phyloP scores from a whole-genome alignment of 495 filamentous ascomycete species.

The Apodospora peruviana region DNA sequence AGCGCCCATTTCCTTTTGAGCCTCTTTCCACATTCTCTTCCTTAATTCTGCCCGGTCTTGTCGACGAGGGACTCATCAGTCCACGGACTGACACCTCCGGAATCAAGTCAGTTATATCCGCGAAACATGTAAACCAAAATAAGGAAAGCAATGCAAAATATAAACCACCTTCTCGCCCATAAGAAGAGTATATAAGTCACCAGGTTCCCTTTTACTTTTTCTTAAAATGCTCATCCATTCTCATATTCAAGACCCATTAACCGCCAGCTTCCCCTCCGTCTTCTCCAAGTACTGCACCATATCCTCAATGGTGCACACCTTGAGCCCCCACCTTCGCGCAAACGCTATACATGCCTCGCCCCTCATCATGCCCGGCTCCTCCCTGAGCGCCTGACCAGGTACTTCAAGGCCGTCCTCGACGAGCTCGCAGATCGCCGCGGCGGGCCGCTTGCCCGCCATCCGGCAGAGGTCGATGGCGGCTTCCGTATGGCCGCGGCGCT shows the following conservation, averaged over 20 bases:
- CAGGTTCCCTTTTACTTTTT: no score
- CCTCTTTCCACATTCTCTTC: no score
- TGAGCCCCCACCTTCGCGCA: constrained; percentile 81
- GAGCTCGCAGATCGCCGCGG: constrained; percentile 79
- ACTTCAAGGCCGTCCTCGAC: constrained; percentile 72
- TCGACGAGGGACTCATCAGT: no score
- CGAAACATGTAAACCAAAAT: no score
- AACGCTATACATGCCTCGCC: constrained; percentile 86
- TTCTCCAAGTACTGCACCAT: constrained; percentile 74
- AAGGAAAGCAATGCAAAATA: no score
- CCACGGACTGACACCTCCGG: no score
- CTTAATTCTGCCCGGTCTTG: no score
- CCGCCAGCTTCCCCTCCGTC: constrained; percentile 45
- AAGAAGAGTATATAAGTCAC: no score
- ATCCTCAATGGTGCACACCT: constrained; percentile 92
- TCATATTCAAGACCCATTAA: constrained; percentile 37
- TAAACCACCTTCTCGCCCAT: no score
- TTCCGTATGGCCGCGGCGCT: constrained; percentile 83
- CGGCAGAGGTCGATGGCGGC: constrained; percentile 84
- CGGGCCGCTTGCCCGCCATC: constrained; percentile 66
- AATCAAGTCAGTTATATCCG: no score
- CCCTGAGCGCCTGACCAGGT: constrained; percentile 46
- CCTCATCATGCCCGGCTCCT: constrained; percentile 81
- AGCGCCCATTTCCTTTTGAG: no score
- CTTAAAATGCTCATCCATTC: no score